Evolutionary conservation across 192 early-diverging fungal genomes (phyloP).

Genomic region (Podila verticillata): DNA sequence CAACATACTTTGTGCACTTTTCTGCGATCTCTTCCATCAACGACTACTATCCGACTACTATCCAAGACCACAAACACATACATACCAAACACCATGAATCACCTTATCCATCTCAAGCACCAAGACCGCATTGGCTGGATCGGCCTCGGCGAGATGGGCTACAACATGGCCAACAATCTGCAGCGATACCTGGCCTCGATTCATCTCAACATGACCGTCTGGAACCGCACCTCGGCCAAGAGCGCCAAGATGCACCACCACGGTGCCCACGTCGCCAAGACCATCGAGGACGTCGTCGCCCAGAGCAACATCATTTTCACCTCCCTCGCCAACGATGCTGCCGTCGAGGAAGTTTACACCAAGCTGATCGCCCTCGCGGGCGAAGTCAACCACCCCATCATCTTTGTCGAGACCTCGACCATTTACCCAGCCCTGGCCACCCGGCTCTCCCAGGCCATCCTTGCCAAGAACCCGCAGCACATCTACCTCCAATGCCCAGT

Average conservation of each 20-base stretch:
- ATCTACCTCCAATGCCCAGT: constrained; percentile 59
- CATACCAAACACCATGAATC: constrained; percentile 8
- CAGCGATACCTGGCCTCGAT: constrained; percentile 58
- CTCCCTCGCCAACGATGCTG: constrained; percentile 66
- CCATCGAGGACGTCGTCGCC: constrained; percentile 54
- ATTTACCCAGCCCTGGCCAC: constrained; percentile 58
- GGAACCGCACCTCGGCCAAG: constrained; percentile 68
- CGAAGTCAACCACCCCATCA: constrained; percentile 44
- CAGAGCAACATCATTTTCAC: constrained; percentile 69
- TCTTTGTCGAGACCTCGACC: constrained; percentile 74
- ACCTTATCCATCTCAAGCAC: constrained; percentile 38
- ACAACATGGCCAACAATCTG: constrained; percentile 67
- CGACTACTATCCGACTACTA: no score
- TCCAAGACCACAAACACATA: neutral
- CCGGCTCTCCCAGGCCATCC: constrained; percentile 40
- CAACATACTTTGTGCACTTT: no score
- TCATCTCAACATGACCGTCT: constrained; percentile 60
- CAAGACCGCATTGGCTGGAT: constrained; percentile 50
- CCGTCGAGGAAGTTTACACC: constrained; percentile 59
- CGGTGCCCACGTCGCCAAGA: constrained; percentile 52
- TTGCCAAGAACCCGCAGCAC: constrained; percentile 16
- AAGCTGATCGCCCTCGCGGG: constrained; percentile 54
- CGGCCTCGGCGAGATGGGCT: constrained; percentile 47
- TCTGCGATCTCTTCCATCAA: no score
- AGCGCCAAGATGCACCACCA: constrained; percentile 51